Conservation (phyloP, 352 stramenopile genomes). For the Globisporangium viniferum region DNA sequence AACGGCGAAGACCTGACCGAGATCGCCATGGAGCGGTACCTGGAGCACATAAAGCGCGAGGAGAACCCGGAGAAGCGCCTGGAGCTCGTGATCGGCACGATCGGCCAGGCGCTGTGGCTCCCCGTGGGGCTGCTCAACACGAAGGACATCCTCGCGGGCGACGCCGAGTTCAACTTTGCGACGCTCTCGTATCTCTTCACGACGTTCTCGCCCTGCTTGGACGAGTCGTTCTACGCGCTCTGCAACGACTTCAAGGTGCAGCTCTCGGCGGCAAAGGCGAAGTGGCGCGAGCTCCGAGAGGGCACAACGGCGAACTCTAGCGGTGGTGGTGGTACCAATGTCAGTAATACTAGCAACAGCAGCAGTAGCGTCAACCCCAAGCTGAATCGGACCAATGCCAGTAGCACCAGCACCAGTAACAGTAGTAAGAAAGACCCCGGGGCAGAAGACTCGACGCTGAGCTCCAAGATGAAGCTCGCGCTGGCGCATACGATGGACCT, state of each 20-base stretch:
- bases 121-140: constrained; percentile 52
- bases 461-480: constrained; percentile 60
- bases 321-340: background rate
- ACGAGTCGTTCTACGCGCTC: constrained; percentile 44
- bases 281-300: constrained; percentile 66
- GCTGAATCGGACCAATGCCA: background rate
- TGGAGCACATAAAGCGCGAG: constrained; percentile 59
- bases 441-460: constrained; percentile 31
- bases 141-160: constrained; percentile 66
- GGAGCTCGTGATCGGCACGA: constrained; percentile 66
- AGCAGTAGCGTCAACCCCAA: background rate
- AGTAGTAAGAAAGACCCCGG: background rate
- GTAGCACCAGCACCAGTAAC: background rate
- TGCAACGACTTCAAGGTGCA: constrained; percentile 55
- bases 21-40: constrained; percentile 70
- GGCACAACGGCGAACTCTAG: constrained; percentile 9
- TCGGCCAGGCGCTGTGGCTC: constrained; percentile 73
- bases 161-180: constrained; percentile 78
- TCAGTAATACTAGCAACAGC: constrained; percentile 3
- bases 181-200: constrained; percentile 66
- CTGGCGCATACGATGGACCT: constrained; percentile 71
- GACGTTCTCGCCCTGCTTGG: constrained; percentile 52
- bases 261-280: constrained; percentile 45
- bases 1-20: constrained; percentile 81
- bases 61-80: constrained; percentile 49